phyloP scores from a whole-genome alignment of 1,284 basidiomycete genomes.

The Ustilago trichophora region DNA sequence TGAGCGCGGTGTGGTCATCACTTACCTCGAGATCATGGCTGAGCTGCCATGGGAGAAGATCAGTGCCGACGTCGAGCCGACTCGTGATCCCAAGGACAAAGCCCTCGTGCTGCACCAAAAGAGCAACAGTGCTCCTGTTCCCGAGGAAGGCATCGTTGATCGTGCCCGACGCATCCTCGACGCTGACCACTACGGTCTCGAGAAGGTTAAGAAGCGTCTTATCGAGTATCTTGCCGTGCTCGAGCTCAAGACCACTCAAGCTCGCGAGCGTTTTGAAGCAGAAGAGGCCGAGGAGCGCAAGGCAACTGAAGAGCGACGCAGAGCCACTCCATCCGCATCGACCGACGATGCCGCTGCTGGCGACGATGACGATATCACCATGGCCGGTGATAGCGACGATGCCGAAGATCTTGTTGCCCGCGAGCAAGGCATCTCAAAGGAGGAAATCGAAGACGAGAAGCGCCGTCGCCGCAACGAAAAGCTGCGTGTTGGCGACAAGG shows the following conservation, averaged over 20 bases:
- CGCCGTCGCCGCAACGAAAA: conserved; percentile 44
- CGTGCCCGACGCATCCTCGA: conserved; percentile 66
- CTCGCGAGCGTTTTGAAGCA: conserved; percentile 51
- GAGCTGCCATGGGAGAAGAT: conserved; percentile 66
- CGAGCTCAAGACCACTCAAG: conserved; percentile 66
- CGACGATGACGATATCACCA: conserved; percentile 11
- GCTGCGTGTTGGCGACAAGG: conserved; percentile 68
- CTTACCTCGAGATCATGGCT: conserved; percentile 66
- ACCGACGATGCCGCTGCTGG: conserved; percentile 24
- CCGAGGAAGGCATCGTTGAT: conserved; percentile 57
- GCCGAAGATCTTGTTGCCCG: conserved; percentile 27
- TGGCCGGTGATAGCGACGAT: conserved; percentile 14
- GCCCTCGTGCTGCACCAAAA: conserved; percentile 34
- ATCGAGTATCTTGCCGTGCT: conserved; percentile 69
- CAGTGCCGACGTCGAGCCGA: conserved; percentile 46
- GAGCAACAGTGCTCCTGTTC: conserved; percentile 5
- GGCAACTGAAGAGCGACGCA: conserved; percentile 31
- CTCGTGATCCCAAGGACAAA: conserved; percentile 22
- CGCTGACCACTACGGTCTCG: conserved; percentile 69
- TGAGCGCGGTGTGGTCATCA: conserved; percentile 65
- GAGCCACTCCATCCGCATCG: conserved; percentile 16
- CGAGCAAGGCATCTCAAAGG: conserved; percentile 33
- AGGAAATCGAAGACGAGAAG: conserved; percentile 38
- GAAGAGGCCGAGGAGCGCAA: conserved; percentile 42
- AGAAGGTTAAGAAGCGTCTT: conserved; percentile 69